Conservation (phyloP, 1,284 basidiomycete species). For the Trichosporon sp. region DNA sequence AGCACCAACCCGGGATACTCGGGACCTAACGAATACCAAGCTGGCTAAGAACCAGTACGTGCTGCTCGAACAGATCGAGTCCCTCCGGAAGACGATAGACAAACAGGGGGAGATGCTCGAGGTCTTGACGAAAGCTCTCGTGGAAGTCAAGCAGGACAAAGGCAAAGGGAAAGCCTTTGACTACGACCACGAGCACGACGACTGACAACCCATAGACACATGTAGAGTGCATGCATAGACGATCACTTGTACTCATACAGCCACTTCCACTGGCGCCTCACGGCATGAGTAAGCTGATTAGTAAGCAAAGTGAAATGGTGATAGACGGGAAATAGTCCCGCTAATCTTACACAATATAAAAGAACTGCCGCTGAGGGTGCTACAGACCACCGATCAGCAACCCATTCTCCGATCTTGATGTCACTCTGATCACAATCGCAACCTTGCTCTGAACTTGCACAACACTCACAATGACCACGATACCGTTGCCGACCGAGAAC, state of each 20-base stretch:
- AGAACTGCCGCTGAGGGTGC: not conserved
- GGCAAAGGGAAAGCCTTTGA: conserved; percentile 7
- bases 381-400: not conserved
- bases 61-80: conserved; percentile 45
- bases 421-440: not conserved
- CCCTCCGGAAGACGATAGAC: conserved; percentile 41
- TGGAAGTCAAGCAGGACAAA: conserved; percentile 1
- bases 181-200: not conserved
- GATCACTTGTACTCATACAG: not conserved
- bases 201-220: not conserved
- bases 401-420: not conserved
- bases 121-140: conserved; percentile 10
- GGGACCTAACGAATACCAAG: conserved; percentile 48
- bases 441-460: not conserved
- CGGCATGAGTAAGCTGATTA: not conserved
- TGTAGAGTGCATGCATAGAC: not conserved
- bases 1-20: conserved; percentile 1
- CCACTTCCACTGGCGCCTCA: no score
- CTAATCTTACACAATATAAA: not conserved
- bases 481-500: conserved; percentile 22
- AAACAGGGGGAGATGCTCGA: conserved; percentile 36
- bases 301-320: not conserved
- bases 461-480: conserved; percentile 13
- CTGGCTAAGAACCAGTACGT: conserved; percentile 50
- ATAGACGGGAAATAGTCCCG: conserved; percentile 4